These are phyloP conservation scores for Boletellus sp. DNA, from an alignment of 1,284 basidiomycete genomes.

Conservation along the genomic window DNA sequence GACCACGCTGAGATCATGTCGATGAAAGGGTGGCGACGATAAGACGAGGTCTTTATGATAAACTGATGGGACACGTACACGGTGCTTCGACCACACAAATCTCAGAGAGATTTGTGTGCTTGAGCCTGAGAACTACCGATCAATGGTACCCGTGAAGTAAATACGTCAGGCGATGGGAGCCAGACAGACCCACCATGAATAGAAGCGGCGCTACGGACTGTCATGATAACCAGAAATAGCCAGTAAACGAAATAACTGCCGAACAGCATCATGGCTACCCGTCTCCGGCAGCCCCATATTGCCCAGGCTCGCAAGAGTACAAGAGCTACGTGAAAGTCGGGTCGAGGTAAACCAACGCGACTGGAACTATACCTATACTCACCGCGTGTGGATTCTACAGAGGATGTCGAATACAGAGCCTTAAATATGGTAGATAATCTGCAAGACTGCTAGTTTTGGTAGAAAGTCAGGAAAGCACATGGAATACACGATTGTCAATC, in stretches of 20 bases:
- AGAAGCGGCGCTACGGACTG: neutral
- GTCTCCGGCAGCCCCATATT: neutral
- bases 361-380: neutral
- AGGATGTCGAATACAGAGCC: neutral
- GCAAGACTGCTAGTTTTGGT: neutral
- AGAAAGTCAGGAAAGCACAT: neutral
- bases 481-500: neutral
- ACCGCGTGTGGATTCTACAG: neutral
- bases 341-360: neutral
- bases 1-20: no score
- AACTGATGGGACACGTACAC: neutral
- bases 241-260: neutral
- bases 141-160: neutral
- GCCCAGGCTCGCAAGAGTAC: neutral
- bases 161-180: neutral
- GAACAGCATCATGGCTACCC: neutral
- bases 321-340: neutral
- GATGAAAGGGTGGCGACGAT: no score
- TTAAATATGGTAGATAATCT: neutral
- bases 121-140: neutral
- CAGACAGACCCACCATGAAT: neutral
- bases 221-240: neutral
- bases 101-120: neutral
- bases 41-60: slow-evolving; percentile 60
- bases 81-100: neutral